Conservation (phyloP, 2,329 filamentous ascomycete genomes). For the Colletotrichum tropicale region DNA sequence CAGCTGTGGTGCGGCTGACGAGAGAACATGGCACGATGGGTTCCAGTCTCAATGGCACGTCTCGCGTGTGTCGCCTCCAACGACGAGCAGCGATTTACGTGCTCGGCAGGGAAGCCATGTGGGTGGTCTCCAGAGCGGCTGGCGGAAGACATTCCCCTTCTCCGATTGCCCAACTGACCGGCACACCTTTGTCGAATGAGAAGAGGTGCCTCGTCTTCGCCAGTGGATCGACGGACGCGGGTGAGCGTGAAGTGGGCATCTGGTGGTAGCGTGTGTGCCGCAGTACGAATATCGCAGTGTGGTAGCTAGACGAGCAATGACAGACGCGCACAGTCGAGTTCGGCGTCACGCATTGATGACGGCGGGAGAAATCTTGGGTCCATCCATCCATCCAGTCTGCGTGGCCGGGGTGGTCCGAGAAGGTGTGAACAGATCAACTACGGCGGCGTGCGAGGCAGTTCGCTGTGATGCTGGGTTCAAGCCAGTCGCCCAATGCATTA, state of each 20-base stretch:
- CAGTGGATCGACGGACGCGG: background rate
- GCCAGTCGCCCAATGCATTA: background rate
- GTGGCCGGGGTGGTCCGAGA: background rate
- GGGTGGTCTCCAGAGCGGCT: slow-evolving; percentile 4
- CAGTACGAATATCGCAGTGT: background rate
- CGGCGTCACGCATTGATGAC: slow-evolving; percentile 1
- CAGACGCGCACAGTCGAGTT: background rate
- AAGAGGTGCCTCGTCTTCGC: background rate
- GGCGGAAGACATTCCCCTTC: background rate
- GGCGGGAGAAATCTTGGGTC: background rate
- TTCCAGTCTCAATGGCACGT: background rate
- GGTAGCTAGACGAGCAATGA: background rate
- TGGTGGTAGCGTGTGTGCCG: background rate
- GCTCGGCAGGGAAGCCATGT: slow-evolving; percentile 13
- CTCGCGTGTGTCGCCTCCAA: background rate
- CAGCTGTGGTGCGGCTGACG: background rate
- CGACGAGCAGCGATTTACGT: background rate
- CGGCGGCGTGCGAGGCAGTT: background rate
- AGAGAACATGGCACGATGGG: background rate
- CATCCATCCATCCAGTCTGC: background rate
- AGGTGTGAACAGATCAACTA: background rate
- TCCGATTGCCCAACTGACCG: background rate
- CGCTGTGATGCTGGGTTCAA: background rate
- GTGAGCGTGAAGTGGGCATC: background rate
- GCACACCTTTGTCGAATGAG: background rate